A percentile compares a stretch with the other conserved stretches of the same genome.
Evolutionary conservation across 176 grass and related monocot genomes (phyloP).

Genomic region (Carex littledalei): DNA sequence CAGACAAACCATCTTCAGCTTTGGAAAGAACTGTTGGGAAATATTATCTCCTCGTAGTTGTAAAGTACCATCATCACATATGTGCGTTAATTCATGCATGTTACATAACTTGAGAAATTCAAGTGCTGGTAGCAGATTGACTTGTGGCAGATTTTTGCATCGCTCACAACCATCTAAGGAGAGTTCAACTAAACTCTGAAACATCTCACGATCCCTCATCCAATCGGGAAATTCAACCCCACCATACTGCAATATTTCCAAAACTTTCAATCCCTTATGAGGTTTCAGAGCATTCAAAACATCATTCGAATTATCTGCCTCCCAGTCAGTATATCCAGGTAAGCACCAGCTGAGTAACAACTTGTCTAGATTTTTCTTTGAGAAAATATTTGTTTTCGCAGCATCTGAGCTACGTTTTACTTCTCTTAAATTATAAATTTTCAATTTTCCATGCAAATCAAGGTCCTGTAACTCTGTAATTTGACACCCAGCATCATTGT

Average conservation of each 20-base stretch:
- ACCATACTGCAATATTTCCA: not conserved
- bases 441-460: not conserved
- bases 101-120: not conserved
- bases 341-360: not conserved
- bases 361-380: not conserved
- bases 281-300: conserved; percentile 1
- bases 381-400: not conserved
- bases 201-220: not conserved
- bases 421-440: not conserved
- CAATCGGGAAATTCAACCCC: conserved; percentile 3
- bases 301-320: not conserved
- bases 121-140: not conserved
- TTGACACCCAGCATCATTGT: not conserved
- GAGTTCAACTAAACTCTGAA: not conserved
- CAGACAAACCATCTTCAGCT: not conserved
- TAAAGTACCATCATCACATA: not conserved
- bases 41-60: not conserved
- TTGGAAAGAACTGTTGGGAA: not conserved
- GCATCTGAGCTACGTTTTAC: not conserved
- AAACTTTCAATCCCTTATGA: not conserved
- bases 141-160: not conserved
- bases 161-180: not conserved
- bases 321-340: not conserved
- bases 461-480: conserved; percentile 11
- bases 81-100: not conserved